Evolutionary conservation across 768 basidiomycete genomes (phyloP), one percentile per base, ranked within the genome.

Genomic region (Leucogyrophana mollusca): DNA sequence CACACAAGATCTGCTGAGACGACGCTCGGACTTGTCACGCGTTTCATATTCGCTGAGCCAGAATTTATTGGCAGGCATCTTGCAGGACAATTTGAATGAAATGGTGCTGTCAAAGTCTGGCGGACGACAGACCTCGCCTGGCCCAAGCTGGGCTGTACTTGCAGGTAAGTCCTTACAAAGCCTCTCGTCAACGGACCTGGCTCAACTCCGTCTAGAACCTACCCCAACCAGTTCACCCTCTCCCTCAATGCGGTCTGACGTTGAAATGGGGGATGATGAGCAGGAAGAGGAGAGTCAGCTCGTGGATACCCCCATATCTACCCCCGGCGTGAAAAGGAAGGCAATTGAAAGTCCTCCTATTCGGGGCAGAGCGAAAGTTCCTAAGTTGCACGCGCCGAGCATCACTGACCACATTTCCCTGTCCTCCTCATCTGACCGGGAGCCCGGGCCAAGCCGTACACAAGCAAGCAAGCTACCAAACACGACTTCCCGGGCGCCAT

Each of bases 141-240:
- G 63, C 9, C 64, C 63, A 17, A 47, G 57, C 16, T 64, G 63
- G 63, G 40, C 65, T 42, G 56, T 41, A n/a, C 53, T 25, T 41
- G 45, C 59, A 62, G 43, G 63, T 57, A 43, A 43, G 27, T 30
- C 30, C 35, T 21, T 42, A 18, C 33, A 17, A 34, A 33, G 18
- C 10, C 21, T n/a, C 13, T 18, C 14, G n/a, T 23, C 16, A 25
- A 10, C 20, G 13, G 34, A 52, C 34, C 9, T 40, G 13, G 14
- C 24, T 5, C 37, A 23, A 34, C 34, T 45, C 18, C 14, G 27
- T 11, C n/a, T 30, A 61, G 55, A 62, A 54, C 53, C 55, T 3
- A 17, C 50, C 37, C 46, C 59, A 18, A 60, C 23, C 32, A 58
- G 55, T 38, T 48, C 57, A 6, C 46, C 52, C 1, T 54, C 58